Base-by-base conservation (phyloP, 257 asterid species). In the Gardenia jasminoides region DNA sequence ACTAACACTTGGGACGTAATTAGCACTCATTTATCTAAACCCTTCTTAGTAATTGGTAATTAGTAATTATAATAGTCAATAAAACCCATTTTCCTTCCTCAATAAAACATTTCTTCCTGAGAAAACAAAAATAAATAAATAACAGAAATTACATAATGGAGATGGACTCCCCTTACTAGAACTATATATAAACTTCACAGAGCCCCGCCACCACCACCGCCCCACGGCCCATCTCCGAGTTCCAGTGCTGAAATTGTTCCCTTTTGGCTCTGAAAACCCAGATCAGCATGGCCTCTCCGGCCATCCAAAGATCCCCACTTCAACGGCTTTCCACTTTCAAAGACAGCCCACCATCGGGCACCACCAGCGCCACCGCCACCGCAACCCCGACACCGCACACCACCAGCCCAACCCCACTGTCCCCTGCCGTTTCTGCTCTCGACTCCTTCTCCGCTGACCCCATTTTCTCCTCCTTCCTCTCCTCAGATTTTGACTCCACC, bases 381-480 rank as follows among this genome's bases (percentile, higher is more conserved):
- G 67, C 87, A 16, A 67, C 87, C 20, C 10, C 83, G 72, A 43
- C 85, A 26, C 78, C 86, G 80, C 39, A 71, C 33, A 61, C 77
- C 78, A 77, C 78, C 73, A 65, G 81, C 70, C 85, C 68, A 33
- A 73, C 76, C 81, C 83, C 56, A 67, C 67, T 78, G 67, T 83
- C 84, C 46, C 89, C 75, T 6, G 50, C 61, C 67, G 81, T 44
- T 64, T 92, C 84, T 73, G 88, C 85, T 62, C 82, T 95, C 1
- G 90, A 87, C 77, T 58, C 91, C 68, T 92, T 96, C 90, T 79
- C 97, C 61, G 81, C 96, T 48, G 99, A 96, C 83, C 94, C 97
- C 50, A 92, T 96, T 56, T 87, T 93, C 83, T 91, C 96, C 70
- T 83, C 97, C 10, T 96, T 96, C 81, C 98, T 96, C 79, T 93